A percentile compares a stretch with the other conserved stretches of the same genome.
These are phyloP conservation scores for Pittosporum tobira DNA, from an alignment of 129 eudicot genomes.

Conservation along the genomic window DNA sequence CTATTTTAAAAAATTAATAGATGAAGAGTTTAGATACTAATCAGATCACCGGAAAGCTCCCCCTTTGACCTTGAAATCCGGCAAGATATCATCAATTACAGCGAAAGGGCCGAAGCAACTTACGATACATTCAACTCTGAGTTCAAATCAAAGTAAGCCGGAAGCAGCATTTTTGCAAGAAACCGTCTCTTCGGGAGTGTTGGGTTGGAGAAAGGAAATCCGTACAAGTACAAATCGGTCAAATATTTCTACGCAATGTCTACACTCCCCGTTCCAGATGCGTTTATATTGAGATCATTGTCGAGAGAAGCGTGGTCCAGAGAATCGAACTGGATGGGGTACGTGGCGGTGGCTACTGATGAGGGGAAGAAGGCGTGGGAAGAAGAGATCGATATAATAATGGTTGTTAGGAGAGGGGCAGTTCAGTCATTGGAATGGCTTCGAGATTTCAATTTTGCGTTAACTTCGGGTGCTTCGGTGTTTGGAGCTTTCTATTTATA, in stretches of 20 bases:
- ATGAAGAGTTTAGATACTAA: too few relatives aligned
- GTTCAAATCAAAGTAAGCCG: slow-evolving; percentile 30
- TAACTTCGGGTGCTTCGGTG: slow-evolving; percentile 28
- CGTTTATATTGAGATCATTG: slow-evolving; percentile 29
- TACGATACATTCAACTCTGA: slow-evolving; percentile 40
- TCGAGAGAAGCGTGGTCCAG: slow-evolving; percentile 36
- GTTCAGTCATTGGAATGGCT: slow-evolving; percentile 32
- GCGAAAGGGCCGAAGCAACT: slow-evolving; percentile 42
- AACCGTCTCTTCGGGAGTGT: slow-evolving; percentile 23
- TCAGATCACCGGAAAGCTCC: slow-evolving; percentile 42
- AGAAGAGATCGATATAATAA: slow-evolving; percentile 48
- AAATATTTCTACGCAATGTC: slow-evolving; percentile 37
- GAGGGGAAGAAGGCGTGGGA: slow-evolving; percentile 30
- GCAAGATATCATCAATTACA: slow-evolving; percentile 36
- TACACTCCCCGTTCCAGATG: slow-evolving; percentile 22
- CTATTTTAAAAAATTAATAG: too few relatives aligned
- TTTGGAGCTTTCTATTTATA: slow-evolving; percentile 34
- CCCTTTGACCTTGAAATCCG: slow-evolving; percentile 35
- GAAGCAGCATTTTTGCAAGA: slow-evolving; percentile 30
- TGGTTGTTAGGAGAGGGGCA: slow-evolving; percentile 50
- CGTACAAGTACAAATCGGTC: slow-evolving; percentile 19
- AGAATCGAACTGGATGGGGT: slow-evolving; percentile 49
- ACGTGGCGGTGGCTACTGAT: slow-evolving; percentile 35
- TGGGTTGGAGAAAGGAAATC: slow-evolving; percentile 36
- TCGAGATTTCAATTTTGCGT: slow-evolving; percentile 21